Evolutionary conservation across 257 asterid species (phyloP).

Genomic region (Sherardia arvensis): DNA sequence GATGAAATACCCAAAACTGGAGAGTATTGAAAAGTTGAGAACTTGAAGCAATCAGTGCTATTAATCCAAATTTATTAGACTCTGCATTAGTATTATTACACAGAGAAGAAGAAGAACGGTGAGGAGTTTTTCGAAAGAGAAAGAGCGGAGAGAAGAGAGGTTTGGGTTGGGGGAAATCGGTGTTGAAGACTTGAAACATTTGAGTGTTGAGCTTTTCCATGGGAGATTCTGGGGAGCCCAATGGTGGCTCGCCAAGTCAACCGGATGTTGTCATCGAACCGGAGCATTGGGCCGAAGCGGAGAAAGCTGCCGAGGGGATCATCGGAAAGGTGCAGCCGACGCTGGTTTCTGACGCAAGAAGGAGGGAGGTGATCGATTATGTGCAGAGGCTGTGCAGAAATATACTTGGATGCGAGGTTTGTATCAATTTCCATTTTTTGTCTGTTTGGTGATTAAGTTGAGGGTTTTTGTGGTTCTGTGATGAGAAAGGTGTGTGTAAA

Average conservation of each 20-base stretch:
- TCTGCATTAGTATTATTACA: not conserved
- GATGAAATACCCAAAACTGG: too few relatives aligned
- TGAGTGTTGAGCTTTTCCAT: not conserved
- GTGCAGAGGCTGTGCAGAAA: slow-evolving; percentile 24
- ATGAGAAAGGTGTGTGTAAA: too few relatives aligned
- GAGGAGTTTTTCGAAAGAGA: not conserved
- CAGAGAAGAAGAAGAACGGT: not conserved
- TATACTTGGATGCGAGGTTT: slow-evolving; percentile 33
- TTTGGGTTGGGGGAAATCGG: too few relatives aligned
- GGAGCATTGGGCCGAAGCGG: slow-evolving; percentile 19
- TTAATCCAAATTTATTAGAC: not conserved
- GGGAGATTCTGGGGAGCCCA: slow-evolving; percentile 21
- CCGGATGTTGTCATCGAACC: not conserved
- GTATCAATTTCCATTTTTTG: not conserved
- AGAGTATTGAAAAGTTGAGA: not conserved
- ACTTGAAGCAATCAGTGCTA: not conserved
- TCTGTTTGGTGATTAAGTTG: not conserved
- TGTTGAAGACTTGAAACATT: too few relatives aligned
- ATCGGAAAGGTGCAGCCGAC: slow-evolving; percentile 21
- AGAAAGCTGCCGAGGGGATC: slow-evolving; percentile 15
- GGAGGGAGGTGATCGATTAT: slow-evolving; percentile 29
- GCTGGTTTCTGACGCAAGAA: slow-evolving; percentile 18
- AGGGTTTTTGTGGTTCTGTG: too few relatives aligned
- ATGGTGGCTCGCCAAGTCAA: slow-evolving; percentile 6
- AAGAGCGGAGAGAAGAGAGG: not conserved